Percentiles rank a stretch among this genome's conserved stretches.
phyloP scores from a whole-genome alignment of 1,139 yeast species.

The Yamadazyma sp. region DNA sequence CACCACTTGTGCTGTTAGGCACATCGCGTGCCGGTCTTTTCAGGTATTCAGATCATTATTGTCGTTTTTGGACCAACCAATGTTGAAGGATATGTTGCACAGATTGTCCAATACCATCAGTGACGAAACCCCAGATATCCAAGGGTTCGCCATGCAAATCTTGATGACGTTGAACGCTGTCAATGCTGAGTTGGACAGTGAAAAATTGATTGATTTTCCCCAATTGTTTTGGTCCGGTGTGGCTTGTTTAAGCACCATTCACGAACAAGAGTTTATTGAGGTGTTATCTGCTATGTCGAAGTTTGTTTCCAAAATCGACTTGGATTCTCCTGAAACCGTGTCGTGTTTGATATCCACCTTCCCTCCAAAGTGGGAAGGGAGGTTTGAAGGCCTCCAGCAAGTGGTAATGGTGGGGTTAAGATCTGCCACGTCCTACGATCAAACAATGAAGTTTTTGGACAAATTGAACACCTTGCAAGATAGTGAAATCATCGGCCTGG shows the following conservation, averaged over 20 bases:
- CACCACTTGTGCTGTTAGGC: slow-evolving; percentile 95
- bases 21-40: slow-evolving; percentile 93
- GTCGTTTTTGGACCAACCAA: slow-evolving; percentile 75
- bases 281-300: slow-evolving; percentile 78
- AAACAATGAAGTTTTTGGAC: slow-evolving; percentile 72
- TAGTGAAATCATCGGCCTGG: slow-evolving; percentile 77
- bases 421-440: slow-evolving; percentile 78
- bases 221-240: slow-evolving; percentile 95
- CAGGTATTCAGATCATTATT: slow-evolving; percentile 85
- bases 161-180: slow-evolving; percentile 92
- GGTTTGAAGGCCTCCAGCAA: slow-evolving; percentile 84
- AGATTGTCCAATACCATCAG: slow-evolving; percentile 90
- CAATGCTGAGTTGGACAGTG: slow-evolving; percentile 79
- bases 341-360: slow-evolving; percentile 79
- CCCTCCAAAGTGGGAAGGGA: slow-evolving; percentile 96
- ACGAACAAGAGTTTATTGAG: slow-evolving; percentile 91
- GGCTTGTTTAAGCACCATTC: slow-evolving; percentile 86
- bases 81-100: slow-evolving; percentile 93
- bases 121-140: slow-evolving; percentile 85
- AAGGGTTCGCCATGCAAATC: slow-evolving; percentile 96
- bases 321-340: slow-evolving; percentile 84
- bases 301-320: slow-evolving; percentile 81
- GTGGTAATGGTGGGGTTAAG: slow-evolving; percentile 79
- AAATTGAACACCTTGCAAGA: slow-evolving; percentile 65
- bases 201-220: slow-evolving; percentile 80